Percentiles rank a stretch among this genome's conserved stretches.
phyloP scores from a whole-genome alignment of 1,139 yeast species.

The Saccharomycopsis hybrid region DNA sequence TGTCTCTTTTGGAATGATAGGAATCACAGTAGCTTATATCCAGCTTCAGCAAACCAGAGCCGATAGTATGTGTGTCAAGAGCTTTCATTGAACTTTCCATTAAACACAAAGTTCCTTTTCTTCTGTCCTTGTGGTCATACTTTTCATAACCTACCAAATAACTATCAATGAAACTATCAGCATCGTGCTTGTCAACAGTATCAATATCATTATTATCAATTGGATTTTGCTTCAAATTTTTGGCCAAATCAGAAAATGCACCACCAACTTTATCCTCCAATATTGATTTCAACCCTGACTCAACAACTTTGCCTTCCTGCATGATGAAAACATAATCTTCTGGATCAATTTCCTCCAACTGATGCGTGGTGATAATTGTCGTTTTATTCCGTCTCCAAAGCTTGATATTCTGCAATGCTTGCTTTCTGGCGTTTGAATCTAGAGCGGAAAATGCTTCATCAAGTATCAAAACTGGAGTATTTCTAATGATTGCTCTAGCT shows the following conservation, averaged over 20 bases:
- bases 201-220: too few relatives aligned
- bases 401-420: conserved; percentile 44
- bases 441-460: conserved; percentile 87
- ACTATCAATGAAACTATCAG: not conserved
- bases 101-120: not conserved
- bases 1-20: not conserved
- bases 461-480: conserved; percentile 66
- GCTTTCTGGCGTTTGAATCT: conserved; percentile 44
- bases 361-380: conserved; percentile 79
- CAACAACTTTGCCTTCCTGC: conserved; percentile 24
- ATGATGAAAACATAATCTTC: conserved; percentile 33
- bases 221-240: too few relatives aligned
- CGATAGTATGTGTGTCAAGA: not conserved
- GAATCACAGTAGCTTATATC: too few relatives aligned
- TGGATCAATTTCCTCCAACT: conserved; percentile 46
- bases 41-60: too few relatives aligned
- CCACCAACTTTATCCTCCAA: too few relatives aligned
- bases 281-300: conserved; percentile 35
- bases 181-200: not conserved
- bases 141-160: too few relatives aligned
- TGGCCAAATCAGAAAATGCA: too few relatives aligned
- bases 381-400: conserved; percentile 63
- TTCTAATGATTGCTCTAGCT: conserved; percentile 72
- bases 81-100: not conserved
- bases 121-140: not conserved